Evolutionary conservation across 2,329 filamentous ascomycete species (phyloP), one percentile per base, ranked within the genome.

Genomic region (Ophiosphaerella korrae): DNA sequence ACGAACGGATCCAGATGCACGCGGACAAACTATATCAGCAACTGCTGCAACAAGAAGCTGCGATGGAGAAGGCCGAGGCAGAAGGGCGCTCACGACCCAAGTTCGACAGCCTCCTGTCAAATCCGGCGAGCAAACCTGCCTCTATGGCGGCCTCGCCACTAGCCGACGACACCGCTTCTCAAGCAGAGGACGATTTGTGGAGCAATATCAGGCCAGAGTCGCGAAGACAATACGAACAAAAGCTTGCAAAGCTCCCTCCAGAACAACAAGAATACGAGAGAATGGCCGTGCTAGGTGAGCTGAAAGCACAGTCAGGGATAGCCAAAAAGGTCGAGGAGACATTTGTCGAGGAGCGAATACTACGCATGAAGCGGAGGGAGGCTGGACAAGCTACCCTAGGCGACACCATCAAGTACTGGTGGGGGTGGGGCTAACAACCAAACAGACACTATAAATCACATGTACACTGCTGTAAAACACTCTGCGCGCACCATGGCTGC

Each of bases 21-120:
- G 93, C 93, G 52, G 94, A 99, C 77, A 85, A 84, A 57, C 81
- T 99, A 35, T 99, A 92, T 74, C 89, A 93, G 66, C 85, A 88
- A 62, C 91, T 97, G 87, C 75, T 96, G 33, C 82, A 85, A 54
- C 91, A 96, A 70, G 93, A 99, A 74, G 80, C 79, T 16, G 83
- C 82, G 56, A 85, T 89, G n/a, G 84, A 88, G 57, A 82, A 85
- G 64, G 89, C 88, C 32, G 86, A 86, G 72, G 78, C 81, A 46
- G 82, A 74, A 73, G 83, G 67, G 57, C 73, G 66, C 64, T 77
- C 64, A 65, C 69, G 79, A 39, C 87, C 88, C 0, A 75, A 78
- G 16, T 86, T 89, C 64, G 77, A 84, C 40, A 80, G 84, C 7
- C 71, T 86, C 6, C 70, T 89, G 31, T 71, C 73, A 3, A 69